Percentiles rank a stretch among this genome's conserved stretches.
phyloP scores from a whole-genome alignment of 208 protist genomes.

The Crithidia expoeki region DNA sequence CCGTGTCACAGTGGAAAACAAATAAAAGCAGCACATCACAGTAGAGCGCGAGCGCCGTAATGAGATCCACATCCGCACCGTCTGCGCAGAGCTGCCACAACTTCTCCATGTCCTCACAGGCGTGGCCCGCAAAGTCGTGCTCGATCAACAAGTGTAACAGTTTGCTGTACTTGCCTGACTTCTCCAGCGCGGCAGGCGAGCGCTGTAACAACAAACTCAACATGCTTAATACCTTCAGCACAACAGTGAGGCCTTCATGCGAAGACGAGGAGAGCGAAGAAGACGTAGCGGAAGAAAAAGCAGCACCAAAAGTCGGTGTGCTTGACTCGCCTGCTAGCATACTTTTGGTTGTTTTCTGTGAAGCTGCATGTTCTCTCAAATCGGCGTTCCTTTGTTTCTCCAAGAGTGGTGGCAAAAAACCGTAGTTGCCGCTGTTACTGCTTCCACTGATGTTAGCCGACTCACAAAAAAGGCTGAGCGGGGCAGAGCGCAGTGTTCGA shows the following conservation, averaged over 20 bases:
- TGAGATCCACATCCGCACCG: neutral
- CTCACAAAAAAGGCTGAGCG: conserved; percentile 10
- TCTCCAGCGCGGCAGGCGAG: conserved; percentile 2
- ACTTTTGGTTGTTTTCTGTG: neutral
- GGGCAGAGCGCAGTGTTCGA: conserved; percentile 15
- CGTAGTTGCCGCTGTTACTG: neutral
- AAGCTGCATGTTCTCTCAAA: neutral
- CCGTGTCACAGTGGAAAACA: conserved; percentile 9
- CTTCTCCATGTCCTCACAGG: conserved; percentile 8
- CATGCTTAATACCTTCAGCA: conserved; percentile 9
- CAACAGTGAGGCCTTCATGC: neutral
- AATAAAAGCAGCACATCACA: conserved; percentile 30
- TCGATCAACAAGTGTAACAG: conserved; percentile 24
- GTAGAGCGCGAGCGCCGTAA: conserved; percentile 23
- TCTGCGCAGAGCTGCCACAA: conserved; percentile 16
- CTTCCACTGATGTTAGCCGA: neutral
- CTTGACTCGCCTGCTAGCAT: neutral
- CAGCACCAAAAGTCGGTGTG: neutral
- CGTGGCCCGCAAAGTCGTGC: conserved; percentile 14
- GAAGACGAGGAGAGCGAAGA: neutral
- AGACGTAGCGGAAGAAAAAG: neutral
- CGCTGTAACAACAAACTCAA: conserved; percentile 9
- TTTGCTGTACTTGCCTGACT: conserved; percentile 5
- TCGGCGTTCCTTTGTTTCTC: neutral
- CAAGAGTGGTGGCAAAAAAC: neutral